Base-by-base conservation (phyloP, 129 eudicot species). In the Rutidosis leptorrhynchoides region DNA sequence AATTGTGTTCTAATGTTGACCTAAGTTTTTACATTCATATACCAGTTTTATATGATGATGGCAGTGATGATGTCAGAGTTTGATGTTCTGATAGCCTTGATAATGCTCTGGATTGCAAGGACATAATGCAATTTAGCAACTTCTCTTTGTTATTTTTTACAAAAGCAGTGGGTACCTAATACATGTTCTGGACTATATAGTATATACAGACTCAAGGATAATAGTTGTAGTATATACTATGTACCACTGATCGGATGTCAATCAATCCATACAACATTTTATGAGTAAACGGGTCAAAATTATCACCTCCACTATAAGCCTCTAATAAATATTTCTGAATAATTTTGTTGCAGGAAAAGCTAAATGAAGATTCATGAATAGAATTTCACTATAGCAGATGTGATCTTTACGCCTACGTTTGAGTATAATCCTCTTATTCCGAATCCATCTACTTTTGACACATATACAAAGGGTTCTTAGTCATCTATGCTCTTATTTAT, bases 41-140 rank as follows among this genome's bases (percentile, higher is more conserved):
- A 45, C 49, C 79, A 93, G 99, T 93, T 96, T 96, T 93, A 88
- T 65, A 72, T n/a, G n/a, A 86, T 63, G 99, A 93, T 70, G 83
- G 99, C 73, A 68, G 79, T 24, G 77, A 77, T 24, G 96, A 93
- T 19, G 82, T 89, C 53, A 82, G 74, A 79, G 57, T 52, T 24
- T 84, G 92, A 62, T 93, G 99, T 74, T 76, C 89, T 19, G 71
- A 73, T 22, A 71, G 75, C 70, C 85, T 93, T 25, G 65, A 76
- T 23, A 84, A 82, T 43, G 61, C 25, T 93, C 86, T 29, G 95
- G 87, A 67, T 93, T 96, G 98, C 83, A 86, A 96, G 98, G 88
- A 86, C 67, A 35, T 37, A 16, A 40, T 10, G 30, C 49, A 19
- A 52, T 19, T 55, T 55, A 23, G 32, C 29, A 55, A 58, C 81